These are phyloP conservation scores for Lepraria neglecta DNA, from an alignment of 495 filamentous ascomycete species.

Conservation along the genomic window DNA sequence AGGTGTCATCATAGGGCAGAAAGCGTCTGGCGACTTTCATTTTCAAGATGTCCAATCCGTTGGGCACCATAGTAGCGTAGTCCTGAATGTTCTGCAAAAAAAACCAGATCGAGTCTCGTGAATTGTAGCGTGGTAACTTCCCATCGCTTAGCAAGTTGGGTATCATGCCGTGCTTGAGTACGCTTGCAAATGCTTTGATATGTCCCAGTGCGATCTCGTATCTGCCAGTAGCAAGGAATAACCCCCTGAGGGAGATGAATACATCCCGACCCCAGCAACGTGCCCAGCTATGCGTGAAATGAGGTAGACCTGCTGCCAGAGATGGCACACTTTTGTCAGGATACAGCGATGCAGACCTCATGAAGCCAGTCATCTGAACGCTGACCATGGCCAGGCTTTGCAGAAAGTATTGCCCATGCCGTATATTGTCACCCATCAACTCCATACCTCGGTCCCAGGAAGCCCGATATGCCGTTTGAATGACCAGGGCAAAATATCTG, in stretches of 20 bases:
- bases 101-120: constrained; percentile 96
- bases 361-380: constrained; percentile 77
- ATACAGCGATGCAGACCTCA: constrained; percentile 85
- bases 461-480: constrained; percentile 79
- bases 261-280: constrained; percentile 96
- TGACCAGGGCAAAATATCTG: constrained; percentile 83
- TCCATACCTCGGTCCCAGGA: constrained; percentile 71
- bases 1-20: constrained; percentile 89
- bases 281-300: constrained; percentile 92
- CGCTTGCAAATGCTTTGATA: constrained; percentile 90
- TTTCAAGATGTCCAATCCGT: constrained; percentile 66
- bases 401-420: constrained; percentile 74
- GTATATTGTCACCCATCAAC: constrained; percentile 70
- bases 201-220: constrained; percentile 86
- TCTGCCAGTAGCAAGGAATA: constrained; percentile 82
- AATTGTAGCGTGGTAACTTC: constrained; percentile 89
- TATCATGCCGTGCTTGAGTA: constrained; percentile 98
- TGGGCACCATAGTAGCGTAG: constrained; percentile 74
- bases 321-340: constrained; percentile 76
- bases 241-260: constrained; percentile 88
- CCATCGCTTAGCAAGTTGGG: constrained; percentile 88
- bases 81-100: constrained; percentile 93
- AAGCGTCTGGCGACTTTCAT: constrained; percentile 81
- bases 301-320: constrained; percentile 87
- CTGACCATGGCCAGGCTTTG: constrained; percentile 84